Evolutionary conservation across 768 basidiomycete genomes (phyloP), one percentile per base, ranked within the genome.

Genomic region (Mrakia hoshinonis): DNA sequence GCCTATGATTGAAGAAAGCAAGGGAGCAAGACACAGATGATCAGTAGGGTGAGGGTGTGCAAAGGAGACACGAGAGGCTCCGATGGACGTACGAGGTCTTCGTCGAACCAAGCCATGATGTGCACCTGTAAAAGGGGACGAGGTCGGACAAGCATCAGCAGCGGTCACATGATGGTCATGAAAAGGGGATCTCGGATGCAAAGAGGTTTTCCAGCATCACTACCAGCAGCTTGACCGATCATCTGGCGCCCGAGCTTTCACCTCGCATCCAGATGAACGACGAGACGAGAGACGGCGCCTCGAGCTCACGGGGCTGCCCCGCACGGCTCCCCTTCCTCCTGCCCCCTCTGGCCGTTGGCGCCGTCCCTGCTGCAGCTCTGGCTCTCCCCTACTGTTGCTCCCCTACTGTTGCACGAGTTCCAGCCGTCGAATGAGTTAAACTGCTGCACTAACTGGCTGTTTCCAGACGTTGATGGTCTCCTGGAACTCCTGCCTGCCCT

Each of bases 401-500:
- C 22, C 36, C 18, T 22, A 10, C n/a, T 29, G 15, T 2, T 3
- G 9, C 9, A 0, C 58, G 9, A 22, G 9, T 18, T 39, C 26
- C 1, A 26, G 13, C 24, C 34, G 18, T n/a, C n/a, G 1, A 11
- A 4, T 13, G 64, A 20, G 5, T 49, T 9, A 15, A 15, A 24
- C 22, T 31, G 43, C n/a, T 38, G 31, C n/a, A 61, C 68, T 58
- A 29, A 69, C 68, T 4, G 68, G 46, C 39, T 58, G 55, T 29
- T 61, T 69, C 68, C 68, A 69, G 29, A 36, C 43, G 58, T 69
- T 69, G 38, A 69, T 61, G 12, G 58, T 22, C 36, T 70, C 69
- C 43, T 98, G 95, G 77, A 87, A 91, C 75, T 97, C 92, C 81
- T 87, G 89, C 74, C 86, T 83, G 66, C 85, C 84, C 83, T 97